phyloP scores from a whole-genome alignment of 2,329 filamentous ascomycete genomes.

The Aspergillus ochraceus region DNA sequence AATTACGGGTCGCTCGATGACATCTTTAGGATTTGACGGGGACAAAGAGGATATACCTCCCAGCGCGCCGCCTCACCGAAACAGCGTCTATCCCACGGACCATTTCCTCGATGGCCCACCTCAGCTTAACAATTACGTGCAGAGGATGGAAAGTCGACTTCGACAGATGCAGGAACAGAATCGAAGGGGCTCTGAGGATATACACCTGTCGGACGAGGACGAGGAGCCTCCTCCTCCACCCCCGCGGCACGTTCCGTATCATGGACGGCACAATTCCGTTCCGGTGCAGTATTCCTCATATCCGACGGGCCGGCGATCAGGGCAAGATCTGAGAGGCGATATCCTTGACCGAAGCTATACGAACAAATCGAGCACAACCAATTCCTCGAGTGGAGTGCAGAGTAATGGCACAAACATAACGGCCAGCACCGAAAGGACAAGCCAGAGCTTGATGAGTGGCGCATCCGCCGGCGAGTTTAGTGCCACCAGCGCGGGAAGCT shows the following conservation, averaged over 20 bases:
- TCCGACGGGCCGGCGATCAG: slow-evolving; percentile 48
- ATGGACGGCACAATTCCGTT: slow-evolving; percentile 45
- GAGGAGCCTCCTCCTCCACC: slow-evolving; percentile 62
- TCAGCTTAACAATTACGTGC: slow-evolving; percentile 80
- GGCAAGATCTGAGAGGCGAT: slow-evolving; percentile 72
- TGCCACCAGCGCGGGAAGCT: slow-evolving; percentile 90
- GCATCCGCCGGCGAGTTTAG: slow-evolving; percentile 87
- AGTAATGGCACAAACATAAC: slow-evolving; percentile 66
- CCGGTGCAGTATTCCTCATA: slow-evolving; percentile 35
- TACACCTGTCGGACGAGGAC: slow-evolving; percentile 51
- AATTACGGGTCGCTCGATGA: slow-evolving; percentile 60
- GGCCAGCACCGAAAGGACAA: slow-evolving; percentile 73
- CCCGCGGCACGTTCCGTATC: slow-evolving; percentile 53
- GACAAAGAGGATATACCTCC: slow-evolving; percentile 56
- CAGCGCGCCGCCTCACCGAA: slow-evolving; percentile 57
- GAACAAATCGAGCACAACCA: slow-evolving; percentile 82
- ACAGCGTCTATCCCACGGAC: slow-evolving; percentile 35
- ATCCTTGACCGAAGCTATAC: slow-evolving; percentile 78
- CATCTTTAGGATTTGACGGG: slow-evolving; percentile 68
- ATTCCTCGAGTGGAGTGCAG: slow-evolving; percentile 69
- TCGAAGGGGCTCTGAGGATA: slow-evolving; percentile 46
- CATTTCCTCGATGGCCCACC: slow-evolving; percentile 58
- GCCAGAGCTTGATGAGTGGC: slow-evolving; percentile 90
- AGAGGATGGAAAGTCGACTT: slow-evolving; percentile 85
- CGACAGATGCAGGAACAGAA: slow-evolving; percentile 64